Percentiles rank a stretch among this genome's conserved stretches.
Conservation (phyloP, 2,329 filamentous ascomycete genomes). For the Cytospora schulzeri region DNA sequence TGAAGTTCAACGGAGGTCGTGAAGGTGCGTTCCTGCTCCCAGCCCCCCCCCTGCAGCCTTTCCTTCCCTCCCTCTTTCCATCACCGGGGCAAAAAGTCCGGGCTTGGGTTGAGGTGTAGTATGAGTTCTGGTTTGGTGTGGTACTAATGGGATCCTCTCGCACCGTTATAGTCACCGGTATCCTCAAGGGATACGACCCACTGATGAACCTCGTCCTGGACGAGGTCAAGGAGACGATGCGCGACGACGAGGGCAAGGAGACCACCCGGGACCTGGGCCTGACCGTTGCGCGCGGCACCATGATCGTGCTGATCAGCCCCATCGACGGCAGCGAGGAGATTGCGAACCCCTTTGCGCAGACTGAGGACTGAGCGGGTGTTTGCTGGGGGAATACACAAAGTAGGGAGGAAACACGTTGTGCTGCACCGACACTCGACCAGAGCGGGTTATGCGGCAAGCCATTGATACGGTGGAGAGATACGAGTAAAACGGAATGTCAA, state of each 20-base stretch:
- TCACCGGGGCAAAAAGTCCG: no score
- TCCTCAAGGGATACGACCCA: constrained; percentile 92
- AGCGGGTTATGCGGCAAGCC: neutral
- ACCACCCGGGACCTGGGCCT: constrained; percentile 79
- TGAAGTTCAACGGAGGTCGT: constrained; percentile 94
- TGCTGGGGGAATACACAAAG: neutral
- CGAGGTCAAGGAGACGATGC: constrained; percentile 86
- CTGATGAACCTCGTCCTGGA: constrained; percentile 98
- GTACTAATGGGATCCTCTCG: neutral
- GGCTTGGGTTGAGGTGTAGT: neutral
- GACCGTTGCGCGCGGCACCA: constrained; percentile 86
- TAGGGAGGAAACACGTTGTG: neutral
- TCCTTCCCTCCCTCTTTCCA: neutral
- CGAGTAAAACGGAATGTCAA: neutral
- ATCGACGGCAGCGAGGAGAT: constrained; percentile 96
- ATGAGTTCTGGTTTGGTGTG: neutral
- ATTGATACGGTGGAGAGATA: neutral
- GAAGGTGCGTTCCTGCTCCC: constrained; percentile 63
- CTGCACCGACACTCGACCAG: neutral
- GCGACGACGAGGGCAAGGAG: constrained; percentile 92
- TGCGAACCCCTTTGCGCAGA: constrained; percentile 84
- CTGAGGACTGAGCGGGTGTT: constrained; percentile 54
- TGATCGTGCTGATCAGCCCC: constrained; percentile 90
- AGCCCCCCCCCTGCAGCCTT: no score
- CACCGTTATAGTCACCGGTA: constrained; percentile 71